Evolutionary conservation across 2,329 filamentous ascomycete genomes (phyloP).

Genomic region (Byssochlamys sp.): DNA sequence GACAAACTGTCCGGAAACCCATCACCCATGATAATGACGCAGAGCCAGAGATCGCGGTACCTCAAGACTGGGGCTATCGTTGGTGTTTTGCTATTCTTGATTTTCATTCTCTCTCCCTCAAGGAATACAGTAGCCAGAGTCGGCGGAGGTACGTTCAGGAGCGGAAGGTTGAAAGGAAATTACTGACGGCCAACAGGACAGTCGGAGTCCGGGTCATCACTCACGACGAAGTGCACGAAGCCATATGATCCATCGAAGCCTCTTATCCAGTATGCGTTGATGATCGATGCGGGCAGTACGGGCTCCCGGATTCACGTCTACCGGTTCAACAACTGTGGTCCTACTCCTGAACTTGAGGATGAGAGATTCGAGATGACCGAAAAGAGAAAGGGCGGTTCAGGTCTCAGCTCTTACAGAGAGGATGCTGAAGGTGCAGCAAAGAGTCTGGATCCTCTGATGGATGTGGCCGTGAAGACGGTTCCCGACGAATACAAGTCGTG

Average conservation of each 20-base stretch:
- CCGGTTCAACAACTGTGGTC: constrained; percentile 96
- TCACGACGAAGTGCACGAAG: constrained; percentile 65
- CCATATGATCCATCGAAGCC: constrained; percentile 82
- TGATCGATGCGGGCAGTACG: constrained; percentile 97
- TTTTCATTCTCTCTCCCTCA: constrained; percentile 45
- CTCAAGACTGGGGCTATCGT: constrained; percentile 54
- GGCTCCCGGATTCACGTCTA: constrained; percentile 97
- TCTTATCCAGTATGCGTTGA: constrained; percentile 91
- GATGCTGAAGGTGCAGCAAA: constrained; percentile 81
- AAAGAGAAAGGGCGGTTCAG: constrained; percentile 67
- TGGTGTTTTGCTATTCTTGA: constrained; percentile 47
- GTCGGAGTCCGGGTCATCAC: constrained; percentile 36
- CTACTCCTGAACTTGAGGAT: constrained; percentile 85
- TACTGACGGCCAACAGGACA: constrained; percentile 9
- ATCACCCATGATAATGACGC: constrained; percentile 46
- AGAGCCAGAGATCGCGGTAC: constrained; percentile 51
- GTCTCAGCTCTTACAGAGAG: constrained; percentile 74
- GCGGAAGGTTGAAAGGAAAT: not conserved
- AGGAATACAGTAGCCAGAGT: constrained; percentile 16
- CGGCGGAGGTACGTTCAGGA: constrained; percentile 12
- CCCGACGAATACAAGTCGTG: constrained; percentile 85
- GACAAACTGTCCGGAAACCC: constrained; percentile 27
- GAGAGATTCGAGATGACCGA: constrained; percentile 91
- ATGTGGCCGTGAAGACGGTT: constrained; percentile 72
- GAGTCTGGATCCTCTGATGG: constrained; percentile 79